Evolutionary conservation across 257 asterid species (phyloP), one percentile per base, ranked within the genome.

Genomic region (Nicotiana knightiana): DNA sequence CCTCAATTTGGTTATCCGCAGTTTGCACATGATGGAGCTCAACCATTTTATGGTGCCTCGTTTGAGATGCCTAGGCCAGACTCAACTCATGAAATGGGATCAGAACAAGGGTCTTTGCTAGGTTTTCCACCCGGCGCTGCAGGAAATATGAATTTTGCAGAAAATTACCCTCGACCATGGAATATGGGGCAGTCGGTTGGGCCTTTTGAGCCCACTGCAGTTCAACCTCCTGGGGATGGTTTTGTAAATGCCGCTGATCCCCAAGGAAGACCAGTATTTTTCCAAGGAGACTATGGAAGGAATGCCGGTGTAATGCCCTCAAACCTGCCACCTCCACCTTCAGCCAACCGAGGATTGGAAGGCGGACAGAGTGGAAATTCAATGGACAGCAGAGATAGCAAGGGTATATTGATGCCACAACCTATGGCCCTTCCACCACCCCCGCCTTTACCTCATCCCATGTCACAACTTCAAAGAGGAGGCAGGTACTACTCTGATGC

Each of bases 141-240:
- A n/a, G 93, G 90, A 58, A 89, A 89, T 37, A 81, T 88, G 85
- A 92, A 87, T 86, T 92, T 87, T 57, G 80, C 90, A n/a, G 97
- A 89, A 77, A 86, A 85, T 71, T 93, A 89, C 83, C 89, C 97
- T 79, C 97, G 87, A 65, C 88, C 81, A n/a, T 94, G 99, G 99
- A 90, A 86, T 70, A 46, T 90, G 90, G 91, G 86, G 37, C 97
- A 91, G 3, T 85, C 84, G 58, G 84, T 86, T 18, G 90, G 87
- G 77, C 90, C 91, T 51, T 81, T 93, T 66, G 97, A 93, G 67
- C 86, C 91, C 82, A 90, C 97, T 18, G 84, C 84, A 33, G 86
- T 92, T 82, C 93, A 89, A 80, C 93, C 96, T 30, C 28, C 85
- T 9, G 58, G 73, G 61, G 89, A 86, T 17, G 86, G 86, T 79